Evolutionary conservation across 768 basidiomycete genomes (phyloP).

Genomic region (Mrakia hoshinonis): DNA sequence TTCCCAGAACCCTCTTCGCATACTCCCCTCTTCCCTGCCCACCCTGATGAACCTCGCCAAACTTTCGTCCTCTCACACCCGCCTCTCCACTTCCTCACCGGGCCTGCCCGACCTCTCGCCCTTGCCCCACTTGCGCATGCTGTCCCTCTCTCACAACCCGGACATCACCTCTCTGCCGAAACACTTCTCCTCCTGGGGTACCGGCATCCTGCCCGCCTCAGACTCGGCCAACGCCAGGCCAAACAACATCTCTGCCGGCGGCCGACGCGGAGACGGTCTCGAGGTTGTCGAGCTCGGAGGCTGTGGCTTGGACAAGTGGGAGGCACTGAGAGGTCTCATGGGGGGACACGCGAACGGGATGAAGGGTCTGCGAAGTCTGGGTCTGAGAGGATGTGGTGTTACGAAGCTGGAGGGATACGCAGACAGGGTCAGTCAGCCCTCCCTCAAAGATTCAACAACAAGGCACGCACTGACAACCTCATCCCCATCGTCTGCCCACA

Average conservation of each 20-base stretch:
- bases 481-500: not conserved
- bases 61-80: constrained; percentile 21
- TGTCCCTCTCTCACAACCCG: constrained; percentile 28
- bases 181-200: constrained; percentile 27
- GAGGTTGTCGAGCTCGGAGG: constrained; percentile 29
- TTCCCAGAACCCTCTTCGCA: constrained; percentile 23
- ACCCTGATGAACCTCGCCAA: constrained; percentile 17
- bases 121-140: constrained; percentile 20
- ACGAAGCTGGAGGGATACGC: constrained; percentile 20
- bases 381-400: constrained; percentile 22
- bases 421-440: constrained; percentile 22
- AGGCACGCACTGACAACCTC: no score
- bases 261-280: constrained; percentile 24
- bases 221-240: constrained; percentile 2
- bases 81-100: not conserved
- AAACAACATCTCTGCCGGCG: constrained; percentile 8
- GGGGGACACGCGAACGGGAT: not conserved
- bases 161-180: constrained; percentile 6
- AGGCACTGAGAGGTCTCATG: constrained; percentile 5
- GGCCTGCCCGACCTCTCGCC: constrained; percentile 19
- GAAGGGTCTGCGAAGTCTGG: constrained; percentile 26
- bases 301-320: constrained; percentile 17
- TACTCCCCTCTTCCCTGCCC: constrained; percentile 22
- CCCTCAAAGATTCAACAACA: no score
- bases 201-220: constrained; percentile 11